A percentile compares a stretch with the other conserved stretches of the same genome.
These are phyloP conservation scores for Apodospora peruviana DNA, from an alignment of 495 filamentous ascomycete genomes.

Conservation along the genomic window DNA sequence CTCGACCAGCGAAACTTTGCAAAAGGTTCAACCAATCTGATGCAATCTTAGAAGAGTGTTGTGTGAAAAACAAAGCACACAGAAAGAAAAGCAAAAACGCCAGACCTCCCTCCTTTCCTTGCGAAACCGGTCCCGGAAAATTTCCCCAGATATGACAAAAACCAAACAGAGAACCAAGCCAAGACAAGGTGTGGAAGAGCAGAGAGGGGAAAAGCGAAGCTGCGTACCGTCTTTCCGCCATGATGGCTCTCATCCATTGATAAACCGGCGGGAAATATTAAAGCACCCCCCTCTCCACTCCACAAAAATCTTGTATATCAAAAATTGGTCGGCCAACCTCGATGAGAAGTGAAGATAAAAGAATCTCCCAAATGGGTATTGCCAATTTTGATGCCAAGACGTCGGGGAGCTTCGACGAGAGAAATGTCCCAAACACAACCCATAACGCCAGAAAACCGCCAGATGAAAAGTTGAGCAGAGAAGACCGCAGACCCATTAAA, in stretches of 20 bases:
- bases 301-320: slow-evolving; percentile 27
- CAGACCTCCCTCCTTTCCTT: too few species aligned
- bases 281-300: slow-evolving; percentile 28
- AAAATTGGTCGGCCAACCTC: slow-evolving; percentile 46
- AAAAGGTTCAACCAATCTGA: slow-evolving; percentile 13
- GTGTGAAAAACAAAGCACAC: slow-evolving; percentile 18
- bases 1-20: slow-evolving; percentile 10
- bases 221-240: slow-evolving; percentile 15
- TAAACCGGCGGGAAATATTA: slow-evolving; percentile 30
- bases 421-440: slow-evolving; percentile 9
- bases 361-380: slow-evolving; percentile 42
- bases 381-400: slow-evolving; percentile 41
- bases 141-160: slow-evolving; percentile 19
- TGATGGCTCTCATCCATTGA: slow-evolving; percentile 18
- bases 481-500: slow-evolving; percentile 7
- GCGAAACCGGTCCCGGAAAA: slow-evolving; percentile 10
- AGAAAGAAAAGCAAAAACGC: slow-evolving; percentile 26
- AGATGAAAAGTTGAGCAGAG: slow-evolving; percentile 15
- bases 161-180: slow-evolving; percentile 13
- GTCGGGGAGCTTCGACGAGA: slow-evolving; percentile 30
- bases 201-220: slow-evolving; percentile 18
- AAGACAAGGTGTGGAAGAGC: slow-evolving; percentile 16
- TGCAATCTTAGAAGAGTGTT: slow-evolving; percentile 8
- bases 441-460: slow-evolving; percentile 21
- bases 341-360: slow-evolving; percentile 41